phyloP scores from a whole-genome alignment of 2,329 filamentous ascomycete species.

The Alternaria gaisen region DNA sequence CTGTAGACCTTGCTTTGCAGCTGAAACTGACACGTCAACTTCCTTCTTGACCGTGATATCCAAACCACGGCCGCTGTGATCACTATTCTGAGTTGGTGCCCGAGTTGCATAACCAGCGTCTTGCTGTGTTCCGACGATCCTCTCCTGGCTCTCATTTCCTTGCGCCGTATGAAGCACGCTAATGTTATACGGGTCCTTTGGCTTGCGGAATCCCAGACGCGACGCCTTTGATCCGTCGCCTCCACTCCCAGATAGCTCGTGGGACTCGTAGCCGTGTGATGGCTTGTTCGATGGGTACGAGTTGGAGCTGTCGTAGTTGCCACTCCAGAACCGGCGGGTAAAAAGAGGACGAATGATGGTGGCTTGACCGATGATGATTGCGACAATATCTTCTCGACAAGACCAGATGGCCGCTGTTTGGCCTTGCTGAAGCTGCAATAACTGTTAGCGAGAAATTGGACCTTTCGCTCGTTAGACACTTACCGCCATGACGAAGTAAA shows the following conservation, averaged over 20 bases:
- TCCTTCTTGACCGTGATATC: conserved; percentile 6
- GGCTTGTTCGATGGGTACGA: conserved; percentile 13
- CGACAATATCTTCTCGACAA: conserved; percentile 52
- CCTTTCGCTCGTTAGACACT: conserved; percentile 8
- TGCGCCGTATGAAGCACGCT: conserved; percentile 18
- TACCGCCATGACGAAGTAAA: conserved; percentile 43
- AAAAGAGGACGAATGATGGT: conserved; percentile 47
- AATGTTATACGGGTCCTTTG: conserved; percentile 24
- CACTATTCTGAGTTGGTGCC: background rate
- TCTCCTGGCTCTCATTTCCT: conserved; percentile 26
- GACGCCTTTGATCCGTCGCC: background rate
- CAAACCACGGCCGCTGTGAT: background rate
- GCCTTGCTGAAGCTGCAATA: conserved; percentile 18
- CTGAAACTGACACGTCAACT: background rate
- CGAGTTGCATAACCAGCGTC: background rate
- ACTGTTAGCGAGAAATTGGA: background rate
- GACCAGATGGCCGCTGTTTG: conserved; percentile 50
- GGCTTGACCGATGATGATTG: conserved; percentile 50
- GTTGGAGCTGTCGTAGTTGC: background rate
- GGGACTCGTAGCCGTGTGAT: conserved; percentile 12
- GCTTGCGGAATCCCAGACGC: conserved; percentile 15
- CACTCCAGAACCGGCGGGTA: conserved; percentile 22
- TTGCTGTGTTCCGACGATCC: conserved; percentile 13
- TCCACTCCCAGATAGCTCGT: conserved; percentile 12
- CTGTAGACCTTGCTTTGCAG: background rate